Percentiles rank a stretch among this genome's conserved stretches.
Conservation (phyloP, 2,329 filamentous ascomycete genomes). For the Fonsecaea erecta region DNA sequence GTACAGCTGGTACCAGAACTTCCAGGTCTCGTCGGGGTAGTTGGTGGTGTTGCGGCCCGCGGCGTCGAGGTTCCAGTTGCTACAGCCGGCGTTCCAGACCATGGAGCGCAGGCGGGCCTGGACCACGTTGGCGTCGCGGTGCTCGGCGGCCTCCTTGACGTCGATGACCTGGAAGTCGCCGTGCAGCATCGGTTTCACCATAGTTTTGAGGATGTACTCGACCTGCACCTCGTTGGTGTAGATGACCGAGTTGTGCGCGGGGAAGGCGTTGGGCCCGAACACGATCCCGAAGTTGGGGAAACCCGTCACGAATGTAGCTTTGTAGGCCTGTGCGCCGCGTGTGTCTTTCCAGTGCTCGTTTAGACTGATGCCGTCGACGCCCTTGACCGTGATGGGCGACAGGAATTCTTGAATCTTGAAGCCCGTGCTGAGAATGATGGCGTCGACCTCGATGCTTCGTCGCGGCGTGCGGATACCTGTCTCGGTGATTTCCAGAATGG, state of each 20-base stretch:
- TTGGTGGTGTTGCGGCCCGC: constrained; percentile 56
- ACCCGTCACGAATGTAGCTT: constrained; percentile 56
- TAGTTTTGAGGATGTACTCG: constrained; percentile 59
- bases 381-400: constrained; percentile 42
- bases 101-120: constrained; percentile 53
- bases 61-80: constrained; percentile 55
- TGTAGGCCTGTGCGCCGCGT: constrained; percentile 42
- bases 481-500: constrained; percentile 14
- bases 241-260: constrained; percentile 65
- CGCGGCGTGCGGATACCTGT: constrained; percentile 3
- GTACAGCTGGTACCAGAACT: constrained; percentile 24
- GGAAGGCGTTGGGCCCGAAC: constrained; percentile 62
- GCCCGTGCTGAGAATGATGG: constrained; percentile 44
- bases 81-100: constrained; percentile 55
- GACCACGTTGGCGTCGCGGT: constrained; percentile 52
- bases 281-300: constrained; percentile 70
- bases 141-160: constrained; percentile 54
- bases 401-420: constrained; percentile 46
- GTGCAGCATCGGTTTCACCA: constrained; percentile 59
- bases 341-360: constrained; percentile 42
- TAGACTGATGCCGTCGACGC: constrained; percentile 37
- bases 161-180: constrained; percentile 53
- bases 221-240: constrained; percentile 65
- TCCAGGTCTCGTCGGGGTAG: constrained; percentile 44
- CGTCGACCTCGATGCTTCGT: constrained; percentile 36